Conservation (phyloP, 345 rosid genomes). For the Citrus unshiu region DNA sequence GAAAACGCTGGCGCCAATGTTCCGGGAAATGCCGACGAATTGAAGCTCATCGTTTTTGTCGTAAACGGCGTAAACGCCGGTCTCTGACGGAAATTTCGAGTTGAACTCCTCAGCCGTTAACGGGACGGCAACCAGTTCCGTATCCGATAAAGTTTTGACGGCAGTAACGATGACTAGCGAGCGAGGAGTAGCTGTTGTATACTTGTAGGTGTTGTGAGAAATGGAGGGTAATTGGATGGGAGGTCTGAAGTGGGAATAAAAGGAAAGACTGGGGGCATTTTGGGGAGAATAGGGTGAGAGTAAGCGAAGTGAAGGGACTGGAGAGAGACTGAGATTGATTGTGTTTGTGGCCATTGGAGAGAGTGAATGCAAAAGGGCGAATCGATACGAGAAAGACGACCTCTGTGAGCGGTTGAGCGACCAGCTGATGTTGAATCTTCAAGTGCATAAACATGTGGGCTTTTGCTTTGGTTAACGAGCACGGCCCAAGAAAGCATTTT, state of each 20-base stretch:
- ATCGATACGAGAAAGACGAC: background rate
- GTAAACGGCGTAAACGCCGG: constrained; percentile 81
- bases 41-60: constrained; percentile 64
- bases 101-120: constrained; percentile 31
- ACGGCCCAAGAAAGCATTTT: background rate
- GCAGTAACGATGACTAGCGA: constrained; percentile 36
- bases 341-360: constrained; percentile 49
- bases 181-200: constrained; percentile 30
- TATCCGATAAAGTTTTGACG: constrained; percentile 43
- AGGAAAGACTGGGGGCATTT: constrained; percentile 36
- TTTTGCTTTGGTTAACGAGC: background rate
- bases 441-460: background rate
- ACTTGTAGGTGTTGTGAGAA: constrained; percentile 30
- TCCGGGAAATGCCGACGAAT: constrained; percentile 80
- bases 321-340: constrained; percentile 34
- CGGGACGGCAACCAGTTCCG: constrained; percentile 41
- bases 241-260: constrained; percentile 37
- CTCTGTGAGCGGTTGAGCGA: background rate
- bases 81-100: constrained; percentile 38
- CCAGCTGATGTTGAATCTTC: background rate
- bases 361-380: background rate
- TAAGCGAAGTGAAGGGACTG: constrained; percentile 36
- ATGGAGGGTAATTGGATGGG: constrained; percentile 34
- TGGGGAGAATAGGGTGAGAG: constrained; percentile 22
- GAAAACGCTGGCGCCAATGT: constrained; percentile 67